phyloP scores from a whole-genome alignment of 371 early-diverging fungal species.

The Mortierella sp. region DNA sequence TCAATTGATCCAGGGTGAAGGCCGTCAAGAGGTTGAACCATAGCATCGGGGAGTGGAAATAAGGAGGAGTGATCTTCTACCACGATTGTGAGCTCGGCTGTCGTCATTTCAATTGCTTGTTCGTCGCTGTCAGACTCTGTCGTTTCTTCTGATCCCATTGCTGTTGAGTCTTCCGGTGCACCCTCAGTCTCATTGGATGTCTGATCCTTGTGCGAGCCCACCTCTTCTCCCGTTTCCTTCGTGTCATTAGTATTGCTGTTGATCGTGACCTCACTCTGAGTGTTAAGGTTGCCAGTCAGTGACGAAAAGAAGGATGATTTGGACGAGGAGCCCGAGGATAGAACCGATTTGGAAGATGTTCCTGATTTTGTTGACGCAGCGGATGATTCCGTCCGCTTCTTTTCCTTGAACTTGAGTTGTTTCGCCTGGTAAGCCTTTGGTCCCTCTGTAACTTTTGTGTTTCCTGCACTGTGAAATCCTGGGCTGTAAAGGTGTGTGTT shows the following conservation, averaged over 20 bases:
- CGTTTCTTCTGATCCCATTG: not conserved
- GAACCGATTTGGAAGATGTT: conserved; percentile 19
- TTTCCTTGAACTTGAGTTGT: conserved; percentile 32
- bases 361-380: conserved; percentile 29
- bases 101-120: no score
- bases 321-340: conserved; percentile 17
- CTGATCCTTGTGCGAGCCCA: not conserved
- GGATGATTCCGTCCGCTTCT: conserved; percentile 17
- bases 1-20: not conserved
- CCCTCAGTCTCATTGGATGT: not conserved
- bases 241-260: not conserved
- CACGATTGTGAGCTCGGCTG: conserved; percentile 9
- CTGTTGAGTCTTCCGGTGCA: no score
- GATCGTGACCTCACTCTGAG: conserved; percentile 3
- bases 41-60: not conserved
- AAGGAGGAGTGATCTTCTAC: conserved; percentile 25
- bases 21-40: not conserved
- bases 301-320: conserved; percentile 24
- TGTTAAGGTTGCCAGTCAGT: conserved; percentile 9
- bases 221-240: conserved; percentile 1
- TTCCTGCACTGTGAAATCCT: conserved; percentile 20
- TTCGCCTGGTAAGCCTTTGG: conserved; percentile 30
- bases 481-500: conserved; percentile 26
- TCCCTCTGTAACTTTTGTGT: not conserved
- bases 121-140: not conserved